Evolutionary conservation across 1,284 basidiomycete genomes (phyloP), one percentile per base, ranked within the genome.

Genomic region (Cutaneotrichosporon sp.): DNA sequence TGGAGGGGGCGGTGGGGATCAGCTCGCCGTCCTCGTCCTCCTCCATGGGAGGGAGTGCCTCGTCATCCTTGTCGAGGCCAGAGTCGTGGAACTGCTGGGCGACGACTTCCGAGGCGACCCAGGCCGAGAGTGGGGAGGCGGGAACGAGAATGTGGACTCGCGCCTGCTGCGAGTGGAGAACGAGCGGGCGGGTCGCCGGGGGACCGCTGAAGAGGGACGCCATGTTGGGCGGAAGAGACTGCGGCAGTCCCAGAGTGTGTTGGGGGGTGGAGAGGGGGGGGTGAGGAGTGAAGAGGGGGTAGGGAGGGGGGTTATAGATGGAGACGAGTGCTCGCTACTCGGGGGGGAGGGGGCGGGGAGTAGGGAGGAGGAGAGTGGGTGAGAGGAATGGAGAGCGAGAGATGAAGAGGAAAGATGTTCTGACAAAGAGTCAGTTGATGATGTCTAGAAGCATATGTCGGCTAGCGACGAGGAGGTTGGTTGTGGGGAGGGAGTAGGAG

Each of bases 81-180:
- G 80, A 76, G 70, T 88, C 83, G 55, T 80, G 76, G 72, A 92
- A 93, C 62, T 90, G 87, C 66, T 92, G 89, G 70, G 87, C 81
- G 58, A 92, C 81, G 65, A 90, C 84, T 75, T 91, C 88, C 51
- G 89, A 89, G 48, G 84, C 81, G 66, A 90, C 87, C 90, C 90
- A 93, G 73, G 70, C 70, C 50, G 90, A 84, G 69, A 89, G 82
- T 60, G 78, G 67, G 37, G 79, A 78, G 17, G 87, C 84, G 45
- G 88, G 85, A 58, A 93, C 87, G 54, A 87, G 89, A 71, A 94
- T 84, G 59, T 86, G 85, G 61, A 93, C 66, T 14, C 76, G 62
- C 8, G 70, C 68, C 38, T 62, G 46, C 39, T 66, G 59, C 44
- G 73, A 70, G 60, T 77, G 75, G 40, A 77, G 66, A 50, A 76